Conservation (phyloP, 2,329 filamentous ascomycete species). For the Endothia cerciana region DNA sequence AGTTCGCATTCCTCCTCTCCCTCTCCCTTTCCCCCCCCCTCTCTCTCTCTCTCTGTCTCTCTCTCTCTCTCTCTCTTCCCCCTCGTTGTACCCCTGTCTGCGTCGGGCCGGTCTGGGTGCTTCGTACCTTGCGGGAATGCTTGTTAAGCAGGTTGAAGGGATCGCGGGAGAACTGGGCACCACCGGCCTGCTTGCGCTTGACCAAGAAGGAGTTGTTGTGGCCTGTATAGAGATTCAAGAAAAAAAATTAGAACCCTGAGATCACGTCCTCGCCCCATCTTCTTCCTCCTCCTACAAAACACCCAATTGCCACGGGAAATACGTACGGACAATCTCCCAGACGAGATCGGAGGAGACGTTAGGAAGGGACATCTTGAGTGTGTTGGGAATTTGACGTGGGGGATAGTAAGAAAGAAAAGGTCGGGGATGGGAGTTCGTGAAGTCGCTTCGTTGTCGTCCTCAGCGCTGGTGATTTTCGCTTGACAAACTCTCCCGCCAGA, state of each 20-base stretch:
- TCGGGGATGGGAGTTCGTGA: slow-evolving; percentile 30
- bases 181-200: slow-evolving; percentile 81
- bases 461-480: slow-evolving; percentile 26
- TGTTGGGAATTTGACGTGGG: slow-evolving; percentile 22
- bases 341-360: slow-evolving; percentile 89
- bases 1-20: neutral
- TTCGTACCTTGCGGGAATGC: slow-evolving; percentile 83
- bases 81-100: neutral
- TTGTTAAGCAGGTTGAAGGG: slow-evolving; percentile 92
- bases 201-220: slow-evolving; percentile 88
- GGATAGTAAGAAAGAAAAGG: neutral
- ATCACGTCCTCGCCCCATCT: neutral
- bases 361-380: slow-evolving; percentile 62
- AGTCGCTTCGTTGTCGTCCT: slow-evolving; percentile 26
- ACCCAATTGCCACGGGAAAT: slow-evolving; percentile 22
- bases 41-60: neutral
- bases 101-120: neutral
- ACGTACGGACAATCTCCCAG: slow-evolving; percentile 96
- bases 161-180: slow-evolving; percentile 90
- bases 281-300: neutral
- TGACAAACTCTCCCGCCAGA: slow-evolving; percentile 17
- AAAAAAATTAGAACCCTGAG: slow-evolving; percentile 17
- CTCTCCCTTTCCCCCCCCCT: neutral
- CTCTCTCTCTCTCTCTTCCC: no score
- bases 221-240: slow-evolving; percentile 59